Base-by-base conservation (phyloP, 176 grass and related monocot genomes). In the Puccinellia tenuiflora region DNA sequence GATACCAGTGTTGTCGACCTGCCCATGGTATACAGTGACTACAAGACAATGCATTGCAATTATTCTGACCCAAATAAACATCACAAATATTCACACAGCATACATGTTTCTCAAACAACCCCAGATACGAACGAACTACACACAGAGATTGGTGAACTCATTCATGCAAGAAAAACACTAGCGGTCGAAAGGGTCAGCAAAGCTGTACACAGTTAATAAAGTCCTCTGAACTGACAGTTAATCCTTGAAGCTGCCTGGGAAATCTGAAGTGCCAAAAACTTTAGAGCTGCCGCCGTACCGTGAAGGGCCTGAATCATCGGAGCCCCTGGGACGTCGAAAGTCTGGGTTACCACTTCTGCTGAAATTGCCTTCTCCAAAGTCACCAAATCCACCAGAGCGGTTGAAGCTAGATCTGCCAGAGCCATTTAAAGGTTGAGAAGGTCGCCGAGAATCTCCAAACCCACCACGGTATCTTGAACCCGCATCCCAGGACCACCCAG, bases 171-270 rank as follows among this genome's bases (percentile, higher is more conserved):
- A 60, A 81, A 52, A 69, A 74, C 33, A 72, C 13, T 24, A 4
- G 38, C 18, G 9, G 76, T 68, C 13, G n/a, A 77, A 77, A 70
- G 40, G 40, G 25, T 77, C 61, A 54, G 33, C 51, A 51, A 40
- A 90, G 9, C 87, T 87, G 73, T 77, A 74, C 78, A 84, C 81
- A 74, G 22, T 37, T 43, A 76, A 59, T 30, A 29, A 72, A 71
- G 18, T 13, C 57, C 40, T 20, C 76, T 60, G 46, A 88, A 71
- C 34, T 33, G 38, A 34, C 59, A 55, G 68, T 50, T 50, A 80
- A 72, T 83, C 77, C 62, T 40, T 68, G 20, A 69, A 90, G 48
- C 75, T 38, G 30, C 67, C 55, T 7, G 75, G 61, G 1, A 84
- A 88, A 75, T 75, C 62, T 25, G 71, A 77, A 9, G 78, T 9